These are phyloP conservation scores for Phaffia rhodozyma DNA, from an alignment of 1,284 basidiomycete species.

Conservation along the genomic window DNA sequence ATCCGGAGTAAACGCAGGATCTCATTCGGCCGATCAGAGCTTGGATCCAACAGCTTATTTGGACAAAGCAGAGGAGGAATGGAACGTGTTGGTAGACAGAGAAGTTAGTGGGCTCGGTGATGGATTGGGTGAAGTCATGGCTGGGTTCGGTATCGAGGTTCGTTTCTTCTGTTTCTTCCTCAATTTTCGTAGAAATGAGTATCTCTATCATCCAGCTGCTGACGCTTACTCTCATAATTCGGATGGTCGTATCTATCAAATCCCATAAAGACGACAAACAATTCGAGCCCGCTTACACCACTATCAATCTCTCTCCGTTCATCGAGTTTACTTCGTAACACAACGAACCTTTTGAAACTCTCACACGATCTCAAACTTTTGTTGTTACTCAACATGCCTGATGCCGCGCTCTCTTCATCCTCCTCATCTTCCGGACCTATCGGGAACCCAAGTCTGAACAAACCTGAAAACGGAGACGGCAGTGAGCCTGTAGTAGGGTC, in stretches of 20 bases:
- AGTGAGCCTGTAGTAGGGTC: slow-evolving; percentile 33
- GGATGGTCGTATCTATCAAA: neutral
- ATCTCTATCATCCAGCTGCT: neutral
- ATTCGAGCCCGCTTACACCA: neutral
- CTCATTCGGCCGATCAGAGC: neutral
- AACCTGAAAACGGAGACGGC: too few species aligned
- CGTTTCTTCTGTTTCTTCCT: neutral
- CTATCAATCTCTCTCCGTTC: slow-evolving; percentile 2
- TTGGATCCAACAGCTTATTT: slow-evolving; percentile 8
- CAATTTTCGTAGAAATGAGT: neutral
- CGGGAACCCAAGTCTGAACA: too few species aligned
- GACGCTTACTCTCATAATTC: neutral
- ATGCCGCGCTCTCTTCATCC: neutral
- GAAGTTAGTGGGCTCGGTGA: slow-evolving; percentile 7
- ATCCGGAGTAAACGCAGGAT: neutral
- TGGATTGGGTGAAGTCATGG: slow-evolving; percentile 3
- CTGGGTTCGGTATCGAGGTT: neutral
- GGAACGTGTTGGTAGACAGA: slow-evolving; percentile 14
- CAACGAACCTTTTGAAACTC: slow-evolving; percentile 13
- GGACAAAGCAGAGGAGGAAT: slow-evolving; percentile 12
- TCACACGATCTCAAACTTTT: slow-evolving; percentile 15
- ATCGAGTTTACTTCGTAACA: slow-evolving; percentile 5
- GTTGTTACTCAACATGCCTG: neutral
- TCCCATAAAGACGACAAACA: neutral
- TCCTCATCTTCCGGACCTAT: too few species aligned